phyloP scores from a whole-genome alignment of 108 stramenopile species.

The Chaetoceros muelleri region DNA sequence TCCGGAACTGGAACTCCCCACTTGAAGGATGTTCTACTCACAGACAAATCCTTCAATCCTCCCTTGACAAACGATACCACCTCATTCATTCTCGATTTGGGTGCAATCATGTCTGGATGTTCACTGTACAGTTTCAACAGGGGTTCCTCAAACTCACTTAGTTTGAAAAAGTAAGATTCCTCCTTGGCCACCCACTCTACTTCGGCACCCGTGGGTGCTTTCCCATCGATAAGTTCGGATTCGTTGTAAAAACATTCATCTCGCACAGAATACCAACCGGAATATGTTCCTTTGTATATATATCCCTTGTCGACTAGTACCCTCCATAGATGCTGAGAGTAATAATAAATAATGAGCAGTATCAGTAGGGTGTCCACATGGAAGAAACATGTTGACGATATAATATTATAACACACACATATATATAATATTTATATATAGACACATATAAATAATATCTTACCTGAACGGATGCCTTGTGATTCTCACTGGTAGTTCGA shows the following conservation, averaged over 20 bases:
- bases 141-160: conserved; percentile 68
- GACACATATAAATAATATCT: conserved; percentile 24
- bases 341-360: not conserved
- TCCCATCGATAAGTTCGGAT: conserved; percentile 86
- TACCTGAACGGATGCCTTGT: conserved; percentile 64
- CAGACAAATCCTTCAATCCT: conserved; percentile 83
- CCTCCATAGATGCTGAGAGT: conserved; percentile 70
- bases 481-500: conserved; percentile 86
- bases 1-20: conserved; percentile 94
- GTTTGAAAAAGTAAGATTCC: conserved; percentile 93
- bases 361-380: no score
- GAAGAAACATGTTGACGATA: not conserved
- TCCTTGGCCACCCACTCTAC: conserved; percentile 94
- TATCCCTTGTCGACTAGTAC: conserved; percentile 60
- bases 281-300: conserved; percentile 91
- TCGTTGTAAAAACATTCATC: conserved; percentile 98
- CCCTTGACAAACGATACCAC: conserved; percentile 75
- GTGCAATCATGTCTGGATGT: conserved; percentile 84
- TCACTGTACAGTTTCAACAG: conserved; percentile 72
- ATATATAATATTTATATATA: conserved; percentile 3
- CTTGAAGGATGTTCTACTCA: conserved; percentile 83
- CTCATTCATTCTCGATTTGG: conserved; percentile 81
- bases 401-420: not conserved
- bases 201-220: conserved; percentile 88
- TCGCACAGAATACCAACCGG: conserved; percentile 96